Base-by-base conservation (phyloP, 1,284 basidiomycete species). In the Amylostereum chailletii region DNA sequence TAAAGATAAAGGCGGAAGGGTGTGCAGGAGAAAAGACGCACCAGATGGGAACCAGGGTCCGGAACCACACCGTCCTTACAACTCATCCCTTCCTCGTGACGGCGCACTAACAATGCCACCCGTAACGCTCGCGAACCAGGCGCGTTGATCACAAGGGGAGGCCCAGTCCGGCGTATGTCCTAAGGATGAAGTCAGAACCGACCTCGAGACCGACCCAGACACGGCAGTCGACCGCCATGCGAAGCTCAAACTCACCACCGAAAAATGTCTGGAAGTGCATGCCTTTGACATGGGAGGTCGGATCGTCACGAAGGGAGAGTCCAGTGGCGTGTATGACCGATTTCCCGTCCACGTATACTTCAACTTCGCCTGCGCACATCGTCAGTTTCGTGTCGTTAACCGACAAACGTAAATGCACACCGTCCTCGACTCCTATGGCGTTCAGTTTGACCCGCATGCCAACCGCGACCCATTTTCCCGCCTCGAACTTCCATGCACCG, bases 191-290 rank as follows among this genome's bases (percentile, higher is more conserved):
- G 19, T 19, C 19, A 38, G 57, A 55, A 43, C 68, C 65, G 66
- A 31, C n/a, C 11, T 43, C 6, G 30, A 30, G 5, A 31, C 42
- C 29, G 6, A 7, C 40, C 7, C 40, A 26, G 6, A 43, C 32
- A 7, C 10, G 27, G 40, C 11, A 7, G 5, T 7, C 32, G 29
- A 6, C 11, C 32, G 27, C 7, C 32, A 30, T n/a, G 5, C 4
- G 32, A 30, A 6, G n/a, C 7, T n/a, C 11, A 10, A 10, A 60
- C 69, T 38, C 52, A 80, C 81, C 81, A 51, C 83, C 84, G 52
- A 88, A 89, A 69, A 88, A 89, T 2, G 83, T 87, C 64, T 86
- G 77, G 48, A 83, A 79, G 59, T 83, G 81, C 59, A 79, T 70
- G 3, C 81, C 81, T 46, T 75, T 75, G 41, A 83, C 71, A 42